Conservation (phyloP, 2,329 filamentous ascomycete genomes). For the Ilyonectria destructans region DNA sequence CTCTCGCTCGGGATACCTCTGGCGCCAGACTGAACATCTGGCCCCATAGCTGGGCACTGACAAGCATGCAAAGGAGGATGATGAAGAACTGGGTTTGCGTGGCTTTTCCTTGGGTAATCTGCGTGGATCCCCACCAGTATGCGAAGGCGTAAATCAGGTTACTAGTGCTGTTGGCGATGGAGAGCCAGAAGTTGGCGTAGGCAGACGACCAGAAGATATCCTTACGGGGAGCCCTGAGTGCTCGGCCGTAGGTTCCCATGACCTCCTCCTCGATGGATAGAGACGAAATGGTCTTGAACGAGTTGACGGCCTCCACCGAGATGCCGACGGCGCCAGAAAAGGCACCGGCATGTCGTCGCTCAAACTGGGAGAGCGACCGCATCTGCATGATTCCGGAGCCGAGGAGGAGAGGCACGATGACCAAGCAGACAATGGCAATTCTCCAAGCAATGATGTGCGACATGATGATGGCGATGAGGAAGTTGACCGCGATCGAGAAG, state of each 20-base stretch:
- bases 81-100: conserved; percentile 81
- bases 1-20: conserved; percentile 79
- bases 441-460: conserved; percentile 83
- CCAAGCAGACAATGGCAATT: conserved; percentile 81
- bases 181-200: conserved; percentile 73
- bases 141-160: conserved; percentile 82
- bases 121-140: conserved; percentile 85
- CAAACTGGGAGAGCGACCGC: conserved; percentile 73
- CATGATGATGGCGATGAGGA: conserved; percentile 77
- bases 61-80: conserved; percentile 79
- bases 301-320: conserved; percentile 77
- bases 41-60: conserved; percentile 81
- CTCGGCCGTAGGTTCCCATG: conserved; percentile 67
- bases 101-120: conserved; percentile 77
- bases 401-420: conserved; percentile 78
- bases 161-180: conserved; percentile 72
- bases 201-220: conserved; percentile 67
- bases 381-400: conserved; percentile 81
- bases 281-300: conserved; percentile 75
- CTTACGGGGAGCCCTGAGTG: conserved; percentile 66
- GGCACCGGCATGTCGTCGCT: conserved; percentile 75
- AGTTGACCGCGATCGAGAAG: conserved; percentile 78
- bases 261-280: conserved; percentile 69
- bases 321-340: conserved; percentile 76
- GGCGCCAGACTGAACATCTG: conserved; percentile 84